Evolutionary conservation across 352 stramenopile species (phyloP).

Genomic region (Pythium periplocum): DNA sequence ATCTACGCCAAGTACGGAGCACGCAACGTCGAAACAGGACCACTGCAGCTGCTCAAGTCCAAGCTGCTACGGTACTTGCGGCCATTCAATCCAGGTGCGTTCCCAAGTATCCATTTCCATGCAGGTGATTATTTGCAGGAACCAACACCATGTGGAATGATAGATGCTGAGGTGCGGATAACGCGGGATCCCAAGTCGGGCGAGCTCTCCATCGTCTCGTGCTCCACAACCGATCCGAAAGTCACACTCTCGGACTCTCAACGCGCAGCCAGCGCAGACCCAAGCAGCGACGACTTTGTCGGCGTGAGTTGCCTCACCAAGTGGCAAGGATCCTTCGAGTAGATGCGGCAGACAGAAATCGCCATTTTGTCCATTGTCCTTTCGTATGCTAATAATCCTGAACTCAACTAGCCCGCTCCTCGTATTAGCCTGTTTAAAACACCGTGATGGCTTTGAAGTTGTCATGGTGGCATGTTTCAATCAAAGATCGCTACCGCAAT

Average conservation of each 20-base stretch:
- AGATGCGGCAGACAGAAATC: constrained; percentile 5
- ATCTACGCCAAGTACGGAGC: constrained; percentile 85
- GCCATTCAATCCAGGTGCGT: constrained; percentile 64
- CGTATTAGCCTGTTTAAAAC: constrained; percentile 7
- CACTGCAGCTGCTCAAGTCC: constrained; percentile 76
- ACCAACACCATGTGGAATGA: neutral
- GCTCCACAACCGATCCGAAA: constrained; percentile 17
- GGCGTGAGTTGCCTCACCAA: constrained; percentile 50
- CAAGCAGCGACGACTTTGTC: constrained; percentile 18
- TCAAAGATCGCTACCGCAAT: constrained; percentile 8
- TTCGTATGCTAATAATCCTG: too few species aligned
- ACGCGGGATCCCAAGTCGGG: constrained; percentile 29
- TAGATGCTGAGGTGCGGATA: constrained; percentile 64
- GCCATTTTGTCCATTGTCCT: too few species aligned
- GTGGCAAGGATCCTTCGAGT: constrained; percentile 67
- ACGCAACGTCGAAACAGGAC: constrained; percentile 72
- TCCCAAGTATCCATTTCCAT: neutral
- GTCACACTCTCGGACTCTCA: neutral
- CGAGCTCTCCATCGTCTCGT: constrained; percentile 63
- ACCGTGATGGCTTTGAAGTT: constrained; percentile 10
- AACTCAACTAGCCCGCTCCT: too few species aligned
- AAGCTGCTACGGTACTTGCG: constrained; percentile 72
- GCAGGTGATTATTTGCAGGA: neutral
- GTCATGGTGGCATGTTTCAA: constrained; percentile 4
- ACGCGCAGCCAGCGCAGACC: constrained; percentile 2